Conservation (phyloP, 352 stramenopile species). For the Globisporangium echinulatum region DNA sequence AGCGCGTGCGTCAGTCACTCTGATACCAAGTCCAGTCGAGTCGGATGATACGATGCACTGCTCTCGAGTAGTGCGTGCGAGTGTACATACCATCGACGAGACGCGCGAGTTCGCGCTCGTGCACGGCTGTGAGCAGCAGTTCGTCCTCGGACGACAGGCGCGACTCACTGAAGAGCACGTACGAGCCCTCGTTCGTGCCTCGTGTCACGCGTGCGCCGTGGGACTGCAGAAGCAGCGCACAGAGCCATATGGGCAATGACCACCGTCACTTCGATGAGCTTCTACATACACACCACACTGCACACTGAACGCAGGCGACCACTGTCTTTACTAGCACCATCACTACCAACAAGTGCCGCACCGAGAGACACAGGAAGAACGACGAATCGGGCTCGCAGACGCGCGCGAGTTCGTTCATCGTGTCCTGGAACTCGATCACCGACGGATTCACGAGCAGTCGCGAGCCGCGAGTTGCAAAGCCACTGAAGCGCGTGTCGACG, state of each 20-base stretch:
- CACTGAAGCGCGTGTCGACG: conserved; percentile 39
- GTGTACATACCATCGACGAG: conserved; percentile 41
- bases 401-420: conserved; percentile 50
- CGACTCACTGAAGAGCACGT: conserved; percentile 64
- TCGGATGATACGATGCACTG: no score
- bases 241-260: not conserved
- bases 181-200: conserved; percentile 55
- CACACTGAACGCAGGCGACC: not conserved
- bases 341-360: conserved; percentile 14
- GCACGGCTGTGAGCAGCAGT: conserved; percentile 52
- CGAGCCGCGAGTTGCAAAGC: conserved; percentile 39
- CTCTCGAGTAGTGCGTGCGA: no score
- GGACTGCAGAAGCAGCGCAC: conserved; percentile 23
- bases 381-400: conserved; percentile 34
- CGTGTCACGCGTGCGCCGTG: conserved; percentile 56
- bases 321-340: no score
- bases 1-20: not conserved
- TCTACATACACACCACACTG: no score
- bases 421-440: conserved; percentile 74
- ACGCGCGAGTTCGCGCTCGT: conserved; percentile 51
- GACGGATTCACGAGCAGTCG: conserved; percentile 76
- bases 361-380: conserved; percentile 61
- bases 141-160: conserved; percentile 67
- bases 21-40: no score
- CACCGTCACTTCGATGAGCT: no score